These are phyloP conservation scores for Mrakia blollopis DNA, from an alignment of 768 basidiomycete genomes.

Conservation along the genomic window DNA sequence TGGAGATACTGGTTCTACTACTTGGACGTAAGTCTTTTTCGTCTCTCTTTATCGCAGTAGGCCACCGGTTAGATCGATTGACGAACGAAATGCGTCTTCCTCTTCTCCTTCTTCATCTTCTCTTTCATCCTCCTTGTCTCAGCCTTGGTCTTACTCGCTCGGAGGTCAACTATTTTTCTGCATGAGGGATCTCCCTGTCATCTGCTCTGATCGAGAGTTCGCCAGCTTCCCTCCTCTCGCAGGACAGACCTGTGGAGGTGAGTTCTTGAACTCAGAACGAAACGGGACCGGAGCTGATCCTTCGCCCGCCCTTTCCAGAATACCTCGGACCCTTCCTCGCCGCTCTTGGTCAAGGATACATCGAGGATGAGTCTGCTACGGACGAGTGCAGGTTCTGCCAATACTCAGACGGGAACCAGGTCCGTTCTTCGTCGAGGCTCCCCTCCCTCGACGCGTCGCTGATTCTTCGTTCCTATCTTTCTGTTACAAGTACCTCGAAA, in stretches of 20 bases:
- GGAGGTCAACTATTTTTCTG: conserved; percentile 40
- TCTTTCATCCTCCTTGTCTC: too few relatives aligned
- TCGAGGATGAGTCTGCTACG: conserved; percentile 62
- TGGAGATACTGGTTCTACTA: conserved; percentile 32
- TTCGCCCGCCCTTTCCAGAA: conserved; percentile 30
- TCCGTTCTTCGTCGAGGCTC: neutral
- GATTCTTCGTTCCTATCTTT: neutral
- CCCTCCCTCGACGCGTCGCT: too few relatives aligned
- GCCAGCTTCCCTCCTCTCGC: conserved; percentile 63
- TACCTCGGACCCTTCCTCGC: conserved; percentile 66
- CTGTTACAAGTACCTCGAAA: neutral
- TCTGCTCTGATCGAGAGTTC: conserved; percentile 34
- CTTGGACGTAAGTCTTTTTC: conserved; percentile 29
- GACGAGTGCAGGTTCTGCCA: conserved; percentile 63
- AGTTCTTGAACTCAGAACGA: too few relatives aligned
- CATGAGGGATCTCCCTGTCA: conserved; percentile 39
- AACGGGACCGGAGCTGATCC: too few relatives aligned
- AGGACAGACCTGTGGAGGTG: conserved; percentile 59
- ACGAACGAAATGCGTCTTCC: too few relatives aligned
- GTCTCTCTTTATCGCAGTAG: too few relatives aligned
- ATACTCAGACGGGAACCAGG: conserved; percentile 25
- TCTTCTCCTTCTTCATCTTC: too few relatives aligned
- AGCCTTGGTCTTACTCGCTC: conserved; percentile 39
- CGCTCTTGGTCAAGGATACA: conserved; percentile 60
- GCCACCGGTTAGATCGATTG: too few relatives aligned